Percentiles rank a stretch among this genome's conserved stretches.
Conservation (phyloP, 495 filamentous ascomycete species). For the Staphylotrichum tortipilum region DNA sequence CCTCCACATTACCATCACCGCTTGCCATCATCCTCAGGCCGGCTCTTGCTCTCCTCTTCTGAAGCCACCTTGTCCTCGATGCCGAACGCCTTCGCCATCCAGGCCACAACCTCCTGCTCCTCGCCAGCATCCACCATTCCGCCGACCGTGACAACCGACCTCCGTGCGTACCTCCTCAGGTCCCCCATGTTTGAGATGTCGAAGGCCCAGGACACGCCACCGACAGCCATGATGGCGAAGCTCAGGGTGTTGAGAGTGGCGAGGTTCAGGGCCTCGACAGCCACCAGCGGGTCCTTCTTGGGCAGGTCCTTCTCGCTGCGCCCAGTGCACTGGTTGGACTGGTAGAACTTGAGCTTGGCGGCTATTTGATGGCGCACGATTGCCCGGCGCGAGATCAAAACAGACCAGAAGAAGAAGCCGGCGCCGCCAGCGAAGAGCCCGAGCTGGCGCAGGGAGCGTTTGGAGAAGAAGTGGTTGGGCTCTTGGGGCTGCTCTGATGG, state of each 20-base stretch:
- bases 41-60: background rate
- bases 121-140: slow-evolving; percentile 45
- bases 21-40: background rate
- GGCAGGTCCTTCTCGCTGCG: background rate
- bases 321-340: slow-evolving; percentile 39
- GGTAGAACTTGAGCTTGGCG: slow-evolving; percentile 57
- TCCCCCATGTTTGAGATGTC: slow-evolving; percentile 67
- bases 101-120: slow-evolving; percentile 63
- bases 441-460: slow-evolving; percentile 18
- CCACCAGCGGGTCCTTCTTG: slow-evolving; percentile 48
- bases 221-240: slow-evolving; percentile 57
- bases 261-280: slow-evolving; percentile 70
- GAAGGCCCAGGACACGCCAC: slow-evolving; percentile 59
- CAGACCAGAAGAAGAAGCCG: slow-evolving; percentile 60
- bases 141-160: slow-evolving; percentile 33
- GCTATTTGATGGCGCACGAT: slow-evolving; percentile 45
- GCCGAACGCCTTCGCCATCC: slow-evolving; percentile 54
- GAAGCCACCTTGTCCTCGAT: slow-evolving; percentile 33
- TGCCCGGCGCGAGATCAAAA: slow-evolving; percentile 61
- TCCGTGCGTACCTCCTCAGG: slow-evolving; percentile 43
- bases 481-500: background rate
- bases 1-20: background rate
- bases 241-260: slow-evolving; percentile 73
- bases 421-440: slow-evolving; percentile 56
- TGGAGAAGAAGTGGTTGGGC: slow-evolving; percentile 8